A percentile compares a stretch with the other conserved stretches of the same genome.
Evolutionary conservation across 495 filamentous ascomycete species (phyloP).

Genomic region (Penicillium antarcticum): DNA sequence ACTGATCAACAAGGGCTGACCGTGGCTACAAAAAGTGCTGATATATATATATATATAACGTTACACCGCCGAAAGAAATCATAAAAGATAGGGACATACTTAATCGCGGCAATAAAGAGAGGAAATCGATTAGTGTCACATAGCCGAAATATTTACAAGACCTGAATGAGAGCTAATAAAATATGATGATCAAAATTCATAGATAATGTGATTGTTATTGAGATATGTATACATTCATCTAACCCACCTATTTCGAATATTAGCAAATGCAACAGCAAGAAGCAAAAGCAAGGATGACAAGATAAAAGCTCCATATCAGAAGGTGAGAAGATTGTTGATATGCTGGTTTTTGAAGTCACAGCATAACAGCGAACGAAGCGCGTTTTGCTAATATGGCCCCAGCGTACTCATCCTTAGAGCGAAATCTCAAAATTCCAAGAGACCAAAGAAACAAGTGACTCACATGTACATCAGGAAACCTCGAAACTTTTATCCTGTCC

Average conservation of each 20-base stretch:
- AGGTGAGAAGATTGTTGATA: constrained; percentile 50
- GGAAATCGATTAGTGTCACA: no score
- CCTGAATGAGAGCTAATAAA: no score
- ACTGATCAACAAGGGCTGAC: no score
- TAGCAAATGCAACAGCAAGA: constrained; percentile 11
- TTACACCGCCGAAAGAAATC: no score
- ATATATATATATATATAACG: neutral
- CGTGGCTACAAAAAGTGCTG: no score
- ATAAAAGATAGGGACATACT: no score
- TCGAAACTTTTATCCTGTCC: constrained; percentile 5
- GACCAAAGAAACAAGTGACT: constrained; percentile 7
- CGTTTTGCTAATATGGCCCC: constrained; percentile 55
- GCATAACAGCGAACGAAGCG: constrained; percentile 34
- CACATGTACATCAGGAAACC: constrained; percentile 12
- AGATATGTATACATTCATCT: constrained; percentile 2
- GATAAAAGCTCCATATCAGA: constrained; percentile 26
- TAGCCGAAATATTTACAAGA: no score
- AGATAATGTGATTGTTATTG: neutral
- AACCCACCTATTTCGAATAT: constrained; percentile 1
- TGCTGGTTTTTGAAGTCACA: constrained; percentile 54
- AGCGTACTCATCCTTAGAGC: constrained; percentile 49
- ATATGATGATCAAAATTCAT: no score
- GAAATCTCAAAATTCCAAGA: neutral
- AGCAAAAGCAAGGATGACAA: neutral
- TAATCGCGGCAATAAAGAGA: no score